phyloP scores from a whole-genome alignment of 1,284 basidiomycete genomes.

The Quambalaria eucalypti region DNA sequence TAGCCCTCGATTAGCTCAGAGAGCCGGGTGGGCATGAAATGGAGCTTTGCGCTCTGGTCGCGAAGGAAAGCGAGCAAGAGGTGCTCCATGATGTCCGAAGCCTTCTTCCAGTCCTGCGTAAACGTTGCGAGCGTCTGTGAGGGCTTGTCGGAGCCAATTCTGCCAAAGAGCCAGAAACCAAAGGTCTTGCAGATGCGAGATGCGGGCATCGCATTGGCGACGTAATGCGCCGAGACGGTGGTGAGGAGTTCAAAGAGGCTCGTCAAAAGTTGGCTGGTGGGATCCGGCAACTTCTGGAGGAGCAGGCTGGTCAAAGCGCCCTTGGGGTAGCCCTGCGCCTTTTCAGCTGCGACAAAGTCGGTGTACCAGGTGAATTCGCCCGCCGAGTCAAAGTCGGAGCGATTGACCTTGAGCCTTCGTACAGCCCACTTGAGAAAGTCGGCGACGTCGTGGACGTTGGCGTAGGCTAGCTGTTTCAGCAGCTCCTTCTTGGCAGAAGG shows the following conservation, averaged over 20 bases:
- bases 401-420: conserved; percentile 17
- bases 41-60: conserved; percentile 20
- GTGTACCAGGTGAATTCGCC: conserved; percentile 22
- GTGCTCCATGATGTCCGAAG: conserved; percentile 20
- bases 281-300: conserved; percentile 15
- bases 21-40: conserved; percentile 25
- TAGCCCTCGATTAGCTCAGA: conserved; percentile 26
- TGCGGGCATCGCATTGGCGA: conserved; percentile 32
- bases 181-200: conserved; percentile 16
- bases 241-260: conserved; percentile 26
- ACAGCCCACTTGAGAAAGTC: conserved; percentile 9
- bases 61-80: conserved; percentile 28
- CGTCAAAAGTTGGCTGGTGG: conserved; percentile 18
- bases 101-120: conserved; percentile 9
- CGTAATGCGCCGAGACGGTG: conserved; percentile 22
- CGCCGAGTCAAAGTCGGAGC: conserved; percentile 18
- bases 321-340: conserved; percentile 12
- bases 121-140: background rate
- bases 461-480: conserved; percentile 22
- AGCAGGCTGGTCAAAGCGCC: conserved; percentile 19
- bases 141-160: conserved; percentile 9
- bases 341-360: conserved; percentile 20
- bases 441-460: conserved; percentile 18
- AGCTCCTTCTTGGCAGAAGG: conserved; percentile 13
- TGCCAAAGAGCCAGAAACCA: conserved; percentile 31